Evolutionary conservation across 179 eudicot species (phyloP).

Genomic region (Amaranthus tricolor): DNA sequence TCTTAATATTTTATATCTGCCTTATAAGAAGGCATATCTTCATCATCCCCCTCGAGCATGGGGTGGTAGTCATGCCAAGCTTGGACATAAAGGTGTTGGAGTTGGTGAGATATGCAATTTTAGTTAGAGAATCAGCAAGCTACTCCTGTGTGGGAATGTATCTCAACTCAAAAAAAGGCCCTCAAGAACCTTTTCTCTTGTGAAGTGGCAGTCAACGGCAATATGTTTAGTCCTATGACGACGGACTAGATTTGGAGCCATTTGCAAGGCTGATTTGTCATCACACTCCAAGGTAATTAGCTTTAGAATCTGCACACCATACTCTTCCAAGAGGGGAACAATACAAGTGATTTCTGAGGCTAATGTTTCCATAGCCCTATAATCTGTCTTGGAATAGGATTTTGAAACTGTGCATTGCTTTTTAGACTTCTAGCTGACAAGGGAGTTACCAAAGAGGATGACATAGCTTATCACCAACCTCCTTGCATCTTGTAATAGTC

Average conservation of each 20-base stretch:
- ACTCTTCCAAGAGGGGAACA: neutral
- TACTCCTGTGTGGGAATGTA: neutral
- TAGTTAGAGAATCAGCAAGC: neutral
- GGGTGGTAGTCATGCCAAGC: neutral
- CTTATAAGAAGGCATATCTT: neutral
- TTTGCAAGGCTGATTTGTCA: neutral
- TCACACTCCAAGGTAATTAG: neutral
- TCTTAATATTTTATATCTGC: too few species aligned
- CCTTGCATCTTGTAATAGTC: too few species aligned
- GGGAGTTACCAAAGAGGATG: too few species aligned
- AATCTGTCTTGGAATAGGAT: too few species aligned
- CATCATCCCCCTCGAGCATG: neutral
- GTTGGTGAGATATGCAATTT: neutral
- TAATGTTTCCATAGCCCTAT: too few species aligned
- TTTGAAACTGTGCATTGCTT: too few species aligned
- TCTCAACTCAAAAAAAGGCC: too few species aligned
- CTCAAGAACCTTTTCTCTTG: neutral
- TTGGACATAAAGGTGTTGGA: neutral
- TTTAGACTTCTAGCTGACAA: too few species aligned
- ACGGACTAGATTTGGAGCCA: neutral
- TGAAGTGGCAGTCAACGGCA: neutral
- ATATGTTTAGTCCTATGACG: neutral
- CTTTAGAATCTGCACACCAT: neutral
- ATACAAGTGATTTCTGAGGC: too few species aligned
- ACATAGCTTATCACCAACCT: too few species aligned